Percentiles rank a stretch among this genome's conserved stretches.
These are phyloP conservation scores for Macadamia tetraphylla DNA, from an alignment of 164 flowering plant genomes.

Conservation along the genomic window DNA sequence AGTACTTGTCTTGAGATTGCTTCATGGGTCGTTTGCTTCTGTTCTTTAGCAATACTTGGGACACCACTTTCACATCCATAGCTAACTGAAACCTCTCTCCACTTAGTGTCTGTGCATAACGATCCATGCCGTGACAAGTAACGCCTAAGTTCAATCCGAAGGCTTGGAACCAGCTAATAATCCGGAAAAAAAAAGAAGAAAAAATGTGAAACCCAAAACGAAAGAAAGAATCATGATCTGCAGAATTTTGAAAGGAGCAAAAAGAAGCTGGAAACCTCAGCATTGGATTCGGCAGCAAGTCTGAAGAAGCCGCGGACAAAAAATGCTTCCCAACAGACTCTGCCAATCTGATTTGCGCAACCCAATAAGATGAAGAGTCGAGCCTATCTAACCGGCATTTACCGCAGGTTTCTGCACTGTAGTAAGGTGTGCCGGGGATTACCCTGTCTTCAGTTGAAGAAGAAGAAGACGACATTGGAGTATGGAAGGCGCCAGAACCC, in stretches of 20 bases:
- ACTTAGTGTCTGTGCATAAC: conserved; percentile 13
- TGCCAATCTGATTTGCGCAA: conserved; percentile 37
- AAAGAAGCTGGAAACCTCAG: conserved; percentile 23
- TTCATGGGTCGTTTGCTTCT: too few species aligned
- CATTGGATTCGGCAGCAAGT: conserved; percentile 31
- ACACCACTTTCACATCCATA: conserved; percentile 20
- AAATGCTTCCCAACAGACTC: conserved; percentile 41
- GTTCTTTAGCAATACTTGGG: not conserved
- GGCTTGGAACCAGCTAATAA: conserved; percentile 15
- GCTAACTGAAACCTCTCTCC: conserved; percentile 23
- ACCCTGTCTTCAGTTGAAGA: conserved; percentile 7
- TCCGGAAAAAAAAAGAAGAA: not conserved
- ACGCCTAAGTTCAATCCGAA: conserved; percentile 23
- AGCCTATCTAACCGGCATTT: conserved; percentile 36
- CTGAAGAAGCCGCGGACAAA: conserved; percentile 32
- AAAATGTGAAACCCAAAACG: not conserved
- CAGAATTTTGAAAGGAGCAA: not conserved
- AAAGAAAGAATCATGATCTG: not conserved
- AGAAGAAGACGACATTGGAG: conserved; percentile 14
- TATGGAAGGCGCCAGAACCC: conserved; percentile 1
- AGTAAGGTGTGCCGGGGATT: conserved; percentile 21
- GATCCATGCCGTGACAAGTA: conserved; percentile 26
- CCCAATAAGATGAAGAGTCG: conserved; percentile 37
- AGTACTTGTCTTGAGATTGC: too few species aligned
- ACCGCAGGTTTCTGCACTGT: conserved; percentile 33